Base-by-base conservation (phyloP, 768 basidiomycete genomes). In the Hortiboletus flavorubellus region DNA sequence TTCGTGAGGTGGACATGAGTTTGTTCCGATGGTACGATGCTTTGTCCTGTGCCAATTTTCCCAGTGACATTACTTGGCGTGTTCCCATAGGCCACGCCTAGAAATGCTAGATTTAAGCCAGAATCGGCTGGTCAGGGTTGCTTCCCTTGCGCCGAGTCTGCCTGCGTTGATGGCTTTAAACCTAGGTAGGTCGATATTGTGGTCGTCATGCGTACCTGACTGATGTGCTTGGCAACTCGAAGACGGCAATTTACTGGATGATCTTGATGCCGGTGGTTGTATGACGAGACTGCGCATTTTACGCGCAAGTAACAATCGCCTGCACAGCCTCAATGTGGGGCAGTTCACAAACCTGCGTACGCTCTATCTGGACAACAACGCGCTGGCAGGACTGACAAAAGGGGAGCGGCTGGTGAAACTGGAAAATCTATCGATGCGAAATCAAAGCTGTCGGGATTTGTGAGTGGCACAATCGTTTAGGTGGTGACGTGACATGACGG, bases 331-430 rank as follows among this genome's bases (percentile, higher is more conserved):
- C 53, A 79, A 92, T 64, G 79, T 80, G 60, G 78, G 78, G 34
- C 72, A 76, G 35, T 82, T 90, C 67, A 75, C 82, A 3, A 86
- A 84, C 69, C 73, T 98, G 64, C 84, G 93, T 60, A 96, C 91
- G 67, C 81, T 99, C 14, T 98, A 97, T 70, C 84, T 90, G 71
- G 97, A 99, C 77, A 86, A 87, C 70, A 96, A 97, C 68, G 70
- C 71, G 39, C 76, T 91, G 33, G 73, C 68, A 33, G 66, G 74
- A 45, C 68, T 89, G 47, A 70, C 64, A 44, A 82, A 81, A 69
- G 73, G 82, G 64, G 78, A 81, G 57, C 77, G 81, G 15, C 73
- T 91, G 62, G 73, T 69, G 48, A 89, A 83, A 72, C 75, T 99
- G 66, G 94, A 98, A 72, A 93, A 93, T 65, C 77, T 99, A 49